Base-by-base conservation (phyloP, 2,329 filamentous ascomycete genomes). In the Hypocrella siamensis region DNA sequence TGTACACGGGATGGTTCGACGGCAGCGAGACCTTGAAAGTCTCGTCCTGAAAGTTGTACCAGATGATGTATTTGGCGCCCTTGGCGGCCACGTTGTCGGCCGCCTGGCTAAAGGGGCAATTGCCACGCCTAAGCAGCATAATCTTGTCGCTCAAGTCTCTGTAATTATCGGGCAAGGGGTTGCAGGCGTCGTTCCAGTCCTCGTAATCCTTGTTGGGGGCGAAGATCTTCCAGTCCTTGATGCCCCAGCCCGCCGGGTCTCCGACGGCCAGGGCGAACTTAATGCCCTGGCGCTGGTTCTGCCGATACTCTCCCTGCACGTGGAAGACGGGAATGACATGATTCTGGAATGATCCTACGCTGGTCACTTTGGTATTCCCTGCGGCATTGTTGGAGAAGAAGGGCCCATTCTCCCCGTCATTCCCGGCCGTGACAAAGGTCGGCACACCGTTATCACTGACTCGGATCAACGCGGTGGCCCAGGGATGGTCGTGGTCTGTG, bases 11-110 rank as follows among this genome's bases (percentile, higher is more conserved):
- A 3, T 10, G 17, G 17, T 24, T n/a, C 6, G 22, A 2, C 14
- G 18, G 19, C 6, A 28, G 3, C 4, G n/a, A 16, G 7, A 42
- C 39, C 5, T 46, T 40, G 4, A 58, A 51, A 10, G 50, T 54
- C 6, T 42, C 40, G 17, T 35, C 39, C 10, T 14, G 25, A 39
- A 66, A 69, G 57, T 76, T 75, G 50, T 76, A 78, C 43, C 74
- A 56, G 40, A 78, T 51, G 32, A 79, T 50, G 40, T 75, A 74
- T 43, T 65, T 62, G 31, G 69, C 73, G 7, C 73, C 73, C 28
- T 58, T 58, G 5, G 29, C 24, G 4, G 14, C 18, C 12, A 32
- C 4, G 32, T 37, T 32, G 2, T 9, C n/a, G 9, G 11, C 19
- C 19, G 32, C 30, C 4, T 27, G 2, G 5, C 9, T 11, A 9